Conservation (phyloP, 148 eudicot genomes). For the Vaccinium corymbosum region DNA sequence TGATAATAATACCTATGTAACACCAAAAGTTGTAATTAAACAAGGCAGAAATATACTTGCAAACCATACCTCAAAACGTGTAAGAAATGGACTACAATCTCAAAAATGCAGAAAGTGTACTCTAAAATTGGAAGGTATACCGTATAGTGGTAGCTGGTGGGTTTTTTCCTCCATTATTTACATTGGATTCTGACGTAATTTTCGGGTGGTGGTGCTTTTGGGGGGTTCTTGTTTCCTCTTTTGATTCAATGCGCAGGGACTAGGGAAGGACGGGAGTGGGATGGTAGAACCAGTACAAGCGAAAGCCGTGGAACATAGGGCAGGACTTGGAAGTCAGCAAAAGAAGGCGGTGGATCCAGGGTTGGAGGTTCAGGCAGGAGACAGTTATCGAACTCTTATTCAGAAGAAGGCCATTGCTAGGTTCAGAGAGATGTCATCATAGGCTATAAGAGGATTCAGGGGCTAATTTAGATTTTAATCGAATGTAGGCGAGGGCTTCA, state of each 20-base stretch:
- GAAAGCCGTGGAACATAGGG: conserved; percentile 65
- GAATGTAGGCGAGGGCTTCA: background rate
- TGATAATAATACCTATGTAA: background rate
- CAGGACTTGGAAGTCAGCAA: conserved; percentile 90
- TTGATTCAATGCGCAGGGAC: conserved; percentile 54
- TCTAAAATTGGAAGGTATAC: background rate
- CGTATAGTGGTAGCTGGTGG: conserved; percentile 11
- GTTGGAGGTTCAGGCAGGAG: conserved; percentile 92
- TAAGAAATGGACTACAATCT: background rate
- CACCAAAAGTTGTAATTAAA: background rate
- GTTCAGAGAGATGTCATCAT: conserved; percentile 67
- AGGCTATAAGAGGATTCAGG: conserved; percentile 17
- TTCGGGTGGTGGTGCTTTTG: conserved; percentile 37
- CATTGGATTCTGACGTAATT: conserved; percentile 34
- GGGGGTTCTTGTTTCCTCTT: conserved; percentile 18
- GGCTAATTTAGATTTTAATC: background rate
- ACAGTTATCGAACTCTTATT: conserved; percentile 86
- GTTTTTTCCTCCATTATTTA: background rate
- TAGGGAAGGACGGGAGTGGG: conserved; percentile 96
- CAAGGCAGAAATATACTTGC: background rate
- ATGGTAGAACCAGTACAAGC: conserved; percentile 97
- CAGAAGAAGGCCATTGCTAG: conserved; percentile 95
- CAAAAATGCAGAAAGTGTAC: background rate
- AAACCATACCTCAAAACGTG: background rate
- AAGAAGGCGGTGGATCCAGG: conserved; percentile 62